These are phyloP conservation scores for Colletotrichum salicis DNA, from an alignment of 2,329 filamentous ascomycete genomes.

Conservation along the genomic window DNA sequence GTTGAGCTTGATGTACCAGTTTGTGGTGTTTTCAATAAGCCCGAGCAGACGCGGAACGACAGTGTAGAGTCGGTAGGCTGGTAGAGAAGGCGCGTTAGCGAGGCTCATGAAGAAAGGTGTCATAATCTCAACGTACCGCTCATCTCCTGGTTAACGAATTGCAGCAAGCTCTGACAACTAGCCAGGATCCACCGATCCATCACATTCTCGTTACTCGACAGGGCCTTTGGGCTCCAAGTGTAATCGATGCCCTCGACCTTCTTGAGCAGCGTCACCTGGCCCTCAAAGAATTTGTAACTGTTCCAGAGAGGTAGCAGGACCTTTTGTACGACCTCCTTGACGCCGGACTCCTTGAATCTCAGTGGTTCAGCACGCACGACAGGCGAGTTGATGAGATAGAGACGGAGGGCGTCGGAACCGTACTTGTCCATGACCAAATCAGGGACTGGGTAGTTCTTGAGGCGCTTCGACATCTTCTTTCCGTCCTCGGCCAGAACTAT, in stretches of 20 bases:
- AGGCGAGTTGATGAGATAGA: conserved; percentile 98
- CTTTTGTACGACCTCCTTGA: conserved; percentile 94
- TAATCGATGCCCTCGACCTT: conserved; percentile 84
- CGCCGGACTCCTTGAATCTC: conserved; percentile 89
- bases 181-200: conserved; percentile 98
- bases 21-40: conserved; percentile 95
- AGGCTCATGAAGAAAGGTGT: neutral
- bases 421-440: conserved; percentile 84
- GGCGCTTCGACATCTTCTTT: conserved; percentile 98
- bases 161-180: conserved; percentile 87
- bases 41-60: conserved; percentile 86
- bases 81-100: neutral
- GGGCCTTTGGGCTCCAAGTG: conserved; percentile 79
- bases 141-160: conserved; percentile 96
- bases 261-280: conserved; percentile 85
- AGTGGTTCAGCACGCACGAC: conserved; percentile 92
- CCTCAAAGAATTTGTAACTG: conserved; percentile 95
- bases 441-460: conserved; percentile 97
- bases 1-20: conserved; percentile 98
- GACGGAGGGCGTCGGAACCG: conserved; percentile 88
- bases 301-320: conserved; percentile 95
- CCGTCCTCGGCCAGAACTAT: conserved; percentile 94
- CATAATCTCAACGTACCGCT: conserved; percentile 61
- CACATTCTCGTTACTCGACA: conserved; percentile 84
- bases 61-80: conserved; percentile 83